Base-by-base conservation (phyloP, 805 yeast species). In the Wickerhamiella brachini region DNA sequence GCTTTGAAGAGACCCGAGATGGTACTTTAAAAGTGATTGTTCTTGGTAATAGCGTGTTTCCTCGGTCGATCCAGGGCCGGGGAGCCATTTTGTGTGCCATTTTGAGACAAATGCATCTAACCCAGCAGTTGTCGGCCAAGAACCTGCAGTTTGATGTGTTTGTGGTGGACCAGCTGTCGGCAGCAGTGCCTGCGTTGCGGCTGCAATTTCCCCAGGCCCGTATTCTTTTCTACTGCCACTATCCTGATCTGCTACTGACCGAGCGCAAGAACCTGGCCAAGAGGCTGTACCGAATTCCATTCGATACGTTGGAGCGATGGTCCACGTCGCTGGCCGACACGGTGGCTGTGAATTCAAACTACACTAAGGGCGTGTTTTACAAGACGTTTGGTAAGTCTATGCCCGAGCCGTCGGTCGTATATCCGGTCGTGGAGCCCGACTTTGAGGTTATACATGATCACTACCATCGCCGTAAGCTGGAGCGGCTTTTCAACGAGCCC, bases 151-250 rank as follows among this genome's bases (percentile, higher is more conserved):
- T 74, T 60, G 97, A 90, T 65, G 75, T 82, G 54, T 81, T 83
- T 55, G 74, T 93, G 31, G 80, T 93, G 31, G 99, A 93, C 68
- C 97, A 90, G 65, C 73, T 93, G 51, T 80, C 95, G 2, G 80
- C 86, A 52, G 80, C 94, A 57, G 71, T 87, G 4, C 97, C 97
- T 5, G 56, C 89, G 15, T 59, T 93, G 20, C 79, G 69, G 10
- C 20, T 48, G 21, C 46, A 47, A 24, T 52, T 59, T 45, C 59
- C 61, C 37, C 47, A 54, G 10, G 64, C 83, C 1, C 77, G 77
- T 48, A 74, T 85, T 2, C 67, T 93, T 49, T 93, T 90, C 63
- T 93, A 93, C 66, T 89, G 98, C 61, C 99, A 93, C 69, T 90
- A 90, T 65, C 98, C 99, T 0, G 99, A 93, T 65, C 83, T 83